These are phyloP conservation scores for Coemansia sp. DNA, from an alignment of 371 early-diverging fungal species.

Conservation along the genomic window DNA sequence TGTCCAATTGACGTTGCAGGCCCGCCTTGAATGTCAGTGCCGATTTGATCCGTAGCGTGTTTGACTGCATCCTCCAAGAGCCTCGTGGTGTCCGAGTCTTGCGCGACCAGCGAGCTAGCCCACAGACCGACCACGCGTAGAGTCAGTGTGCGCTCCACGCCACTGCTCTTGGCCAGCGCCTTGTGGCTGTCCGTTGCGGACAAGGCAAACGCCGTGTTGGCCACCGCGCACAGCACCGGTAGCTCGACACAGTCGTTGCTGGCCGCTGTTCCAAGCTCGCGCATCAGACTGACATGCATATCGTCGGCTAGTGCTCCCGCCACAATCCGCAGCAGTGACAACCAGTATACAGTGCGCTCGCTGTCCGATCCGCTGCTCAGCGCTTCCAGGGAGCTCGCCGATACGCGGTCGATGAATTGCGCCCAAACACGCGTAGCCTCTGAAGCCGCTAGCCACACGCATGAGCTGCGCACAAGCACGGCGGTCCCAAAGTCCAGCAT, in stretches of 20 bases:
- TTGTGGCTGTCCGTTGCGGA: neutral
- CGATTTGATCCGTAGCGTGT: constrained; percentile 2
- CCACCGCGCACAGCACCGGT: constrained; percentile 6
- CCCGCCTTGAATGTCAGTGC: too few relatives aligned
- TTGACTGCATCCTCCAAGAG: constrained; percentile 17
- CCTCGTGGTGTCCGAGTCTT: neutral
- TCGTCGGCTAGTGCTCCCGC: constrained; percentile 12
- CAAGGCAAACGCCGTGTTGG: constrained; percentile 20
- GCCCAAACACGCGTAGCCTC: constrained; percentile 22
- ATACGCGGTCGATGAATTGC: constrained; percentile 2
- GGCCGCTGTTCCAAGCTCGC: neutral
- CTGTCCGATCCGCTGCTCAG: neutral
- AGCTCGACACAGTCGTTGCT: neutral
- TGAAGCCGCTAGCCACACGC: neutral
- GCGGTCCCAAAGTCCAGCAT: constrained; percentile 8
- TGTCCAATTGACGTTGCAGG: neutral
- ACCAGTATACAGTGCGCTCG: neutral
- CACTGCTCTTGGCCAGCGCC: neutral
- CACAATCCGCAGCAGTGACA: constrained; percentile 18
- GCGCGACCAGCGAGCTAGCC: constrained; percentile 12
- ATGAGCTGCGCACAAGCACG: constrained; percentile 10
- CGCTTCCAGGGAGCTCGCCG: neutral
- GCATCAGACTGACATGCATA: neutral
- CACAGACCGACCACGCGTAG: constrained; percentile 18
- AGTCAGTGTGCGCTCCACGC: neutral